Conservation (phyloP, 2,329 filamentous ascomycete species). For the Pyrenophora tritici-repentis region DNA sequence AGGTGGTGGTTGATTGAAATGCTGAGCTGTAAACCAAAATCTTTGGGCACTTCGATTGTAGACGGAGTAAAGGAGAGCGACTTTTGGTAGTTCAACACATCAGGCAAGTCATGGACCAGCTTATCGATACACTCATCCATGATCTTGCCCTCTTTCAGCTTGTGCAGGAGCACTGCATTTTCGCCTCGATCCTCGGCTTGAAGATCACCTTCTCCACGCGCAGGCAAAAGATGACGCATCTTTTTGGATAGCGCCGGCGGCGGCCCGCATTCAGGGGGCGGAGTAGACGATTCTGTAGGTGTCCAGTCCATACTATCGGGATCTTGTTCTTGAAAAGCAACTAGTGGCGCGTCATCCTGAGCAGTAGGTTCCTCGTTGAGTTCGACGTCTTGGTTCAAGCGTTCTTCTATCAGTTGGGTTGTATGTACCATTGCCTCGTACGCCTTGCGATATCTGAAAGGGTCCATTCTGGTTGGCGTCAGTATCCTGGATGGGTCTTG, state of each 20-base stretch:
- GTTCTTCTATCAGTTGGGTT: slow-evolving; percentile 40
- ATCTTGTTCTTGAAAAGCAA: slow-evolving; percentile 34
- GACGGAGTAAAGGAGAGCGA: slow-evolving; percentile 45
- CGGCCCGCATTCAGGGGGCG: slow-evolving; percentile 38
- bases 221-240: slow-evolving; percentile 38
- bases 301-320: slow-evolving; percentile 48
- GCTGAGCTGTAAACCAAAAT: slow-evolving; percentile 45
- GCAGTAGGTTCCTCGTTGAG: slow-evolving; percentile 9
- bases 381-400: slow-evolving; percentile 29
- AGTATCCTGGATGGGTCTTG: slow-evolving; percentile 15
- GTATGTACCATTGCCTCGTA: slow-evolving; percentile 47
- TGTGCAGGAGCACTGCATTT: slow-evolving; percentile 40
- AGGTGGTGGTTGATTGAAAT: slow-evolving; percentile 49
- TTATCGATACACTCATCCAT: slow-evolving; percentile 47
- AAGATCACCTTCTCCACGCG: slow-evolving; percentile 31
- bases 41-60: slow-evolving; percentile 46
- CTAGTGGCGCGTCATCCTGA: slow-evolving; percentile 14
- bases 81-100: slow-evolving; percentile 43
- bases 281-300: slow-evolving; percentile 37
- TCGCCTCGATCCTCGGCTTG: slow-evolving; percentile 28
- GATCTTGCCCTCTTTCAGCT: slow-evolving; percentile 43
- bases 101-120: slow-evolving; percentile 42
- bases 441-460: slow-evolving; percentile 44
- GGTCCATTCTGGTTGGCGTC: slow-evolving; percentile 40
- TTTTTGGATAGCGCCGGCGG: slow-evolving; percentile 36